Evolutionary conservation across 2,329 filamentous ascomycete species (phyloP), one percentile per base, ranked within the genome.

Genomic region (Emmonsia crescens): DNA sequence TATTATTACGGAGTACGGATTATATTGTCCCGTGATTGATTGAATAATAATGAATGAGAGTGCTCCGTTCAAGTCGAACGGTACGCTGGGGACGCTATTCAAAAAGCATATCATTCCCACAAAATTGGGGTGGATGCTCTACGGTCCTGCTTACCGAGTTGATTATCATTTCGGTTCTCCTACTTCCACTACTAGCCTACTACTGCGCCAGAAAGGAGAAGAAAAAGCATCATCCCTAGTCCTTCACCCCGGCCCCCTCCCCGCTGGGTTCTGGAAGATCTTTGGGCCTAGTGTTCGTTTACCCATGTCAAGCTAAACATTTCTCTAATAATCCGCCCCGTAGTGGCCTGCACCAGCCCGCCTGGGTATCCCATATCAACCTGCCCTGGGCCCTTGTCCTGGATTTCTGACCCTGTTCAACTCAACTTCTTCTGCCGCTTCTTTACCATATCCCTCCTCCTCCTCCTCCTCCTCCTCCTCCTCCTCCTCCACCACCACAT

Each of bases 181-280:
- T 36, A 36, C 27, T 44, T 46, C 59, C 21, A 14, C 31, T 51
- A 24, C 21, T 51, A 19, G 44, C 21, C 31, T 51, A 24, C 21
- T 51, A 19, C 57, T 33, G 12, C 48, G 57, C 48, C 57, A 49
- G 48, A 46, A 24, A 51, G 31, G 31, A 59, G 44, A n/a, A 36
- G 31, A n/a, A 46, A 59, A 59, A 42, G 44, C 21, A 52, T 59
- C 57, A n/a, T 59, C 44, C 36, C 59, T 40, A 31, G 21, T 46
- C 21, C 8, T 44, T 29, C 10, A 16, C 1, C 31, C 33, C 33
- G 8, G 46, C 59, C 59, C 36, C 33, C 33, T 9, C 58, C 59
- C 59, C 36, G 33, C 48, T 55, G 31, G 48, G 19, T 60, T 60
- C 59, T 60, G 48, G 59, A 60, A 60, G 59, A 60, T 60, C 49